Base-by-base conservation (phyloP, 2,329 filamentous ascomycete genomes). In the Akanthomyces lecanii region DNA sequence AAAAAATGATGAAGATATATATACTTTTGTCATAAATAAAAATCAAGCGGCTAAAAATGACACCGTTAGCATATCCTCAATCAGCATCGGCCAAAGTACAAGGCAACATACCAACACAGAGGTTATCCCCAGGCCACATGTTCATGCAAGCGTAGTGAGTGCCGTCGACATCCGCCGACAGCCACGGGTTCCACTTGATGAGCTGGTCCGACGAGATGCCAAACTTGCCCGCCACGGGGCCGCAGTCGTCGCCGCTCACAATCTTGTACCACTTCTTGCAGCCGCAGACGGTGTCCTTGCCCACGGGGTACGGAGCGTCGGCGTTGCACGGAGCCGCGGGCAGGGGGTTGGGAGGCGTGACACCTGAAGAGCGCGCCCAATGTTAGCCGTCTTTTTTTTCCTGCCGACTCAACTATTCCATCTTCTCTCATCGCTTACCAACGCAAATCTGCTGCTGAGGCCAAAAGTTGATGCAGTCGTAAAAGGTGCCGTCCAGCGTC, bases 391-490 rank as follows among this genome's bases (percentile, higher is more conserved):
- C 33, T 10, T 36, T 36, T 36, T 36, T 3, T 40, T 42, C 3
- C 3, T 36, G 28, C 33, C 33, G 2, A 36, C 6, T 40, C 25
- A 6, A 30, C 12, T 12, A 25, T 21, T 4, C 21, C 28, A 14
- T 10, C 18, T 48, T 11, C 5, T 48, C 14, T 12, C 21, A 28
- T 18, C 14, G 54, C 61, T 7, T 58, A 59, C 61, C 54, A 12
- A 63, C 61, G 47, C 61, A 63, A 40, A 63, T 28, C 28, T 63
- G 53, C 33, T 57, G 55, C 40, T 53, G 45, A 6, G 61, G 45
- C 61, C 61, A 63, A 42, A 63, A 36, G 16, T 59, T 59, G 61
- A 63, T 59, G 55, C 61, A 63, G 53, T 63, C 61, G 54, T 63
- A 63, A 7, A 50, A 50, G 14, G 18, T 56, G 55, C 61, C 61